A percentile compares a stretch with the other conserved stretches of the same genome.
These are phyloP conservation scores for Mortierella polycephala DNA, from an alignment of 371 early-diverging fungal genomes.

Conservation along the genomic window DNA sequence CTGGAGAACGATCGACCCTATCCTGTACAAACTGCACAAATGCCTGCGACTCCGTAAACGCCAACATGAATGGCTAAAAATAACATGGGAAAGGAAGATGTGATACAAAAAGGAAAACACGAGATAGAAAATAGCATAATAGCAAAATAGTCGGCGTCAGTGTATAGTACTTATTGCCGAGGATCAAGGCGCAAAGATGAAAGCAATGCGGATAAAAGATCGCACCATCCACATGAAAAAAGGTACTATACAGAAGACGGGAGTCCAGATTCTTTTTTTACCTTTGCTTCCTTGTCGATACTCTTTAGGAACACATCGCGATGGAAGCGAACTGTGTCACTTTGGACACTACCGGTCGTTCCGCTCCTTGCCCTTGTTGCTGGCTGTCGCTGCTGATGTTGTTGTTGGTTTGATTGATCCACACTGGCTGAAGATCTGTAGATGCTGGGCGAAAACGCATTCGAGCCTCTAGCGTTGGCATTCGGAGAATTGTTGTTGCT, in stretches of 20 bases:
- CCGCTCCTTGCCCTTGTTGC: constrained; percentile 36
- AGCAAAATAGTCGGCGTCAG: not conserved
- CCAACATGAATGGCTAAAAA: constrained; percentile 66
- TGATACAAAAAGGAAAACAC: constrained; percentile 3
- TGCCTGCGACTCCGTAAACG: constrained; percentile 78
- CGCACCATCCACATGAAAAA: too few species aligned
- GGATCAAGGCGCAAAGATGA: not conserved
- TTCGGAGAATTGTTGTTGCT: constrained; percentile 31
- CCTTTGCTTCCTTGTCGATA: constrained; percentile 75
- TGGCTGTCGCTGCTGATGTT: constrained; percentile 15
- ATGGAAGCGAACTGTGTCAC: constrained; percentile 60
- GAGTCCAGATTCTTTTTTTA: constrained; percentile 43
- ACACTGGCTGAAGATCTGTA: not conserved
- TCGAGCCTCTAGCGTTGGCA: constrained; percentile 20
- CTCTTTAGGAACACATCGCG: constrained; percentile 72
- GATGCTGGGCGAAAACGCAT: constrained; percentile 2
- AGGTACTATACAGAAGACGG: not conserved
- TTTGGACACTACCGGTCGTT: constrained; percentile 28
- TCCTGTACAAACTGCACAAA: constrained; percentile 86
- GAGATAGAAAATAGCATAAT: not conserved
- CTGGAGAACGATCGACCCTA: constrained; percentile 68
- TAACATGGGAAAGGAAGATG: too few species aligned
- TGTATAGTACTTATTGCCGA: not conserved
- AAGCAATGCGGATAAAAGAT: too few species aligned
- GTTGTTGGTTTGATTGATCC: not conserved